Evolutionary conservation across 2,329 filamentous ascomycete species (phyloP).

Genomic region (Daldinia sp.): DNA sequence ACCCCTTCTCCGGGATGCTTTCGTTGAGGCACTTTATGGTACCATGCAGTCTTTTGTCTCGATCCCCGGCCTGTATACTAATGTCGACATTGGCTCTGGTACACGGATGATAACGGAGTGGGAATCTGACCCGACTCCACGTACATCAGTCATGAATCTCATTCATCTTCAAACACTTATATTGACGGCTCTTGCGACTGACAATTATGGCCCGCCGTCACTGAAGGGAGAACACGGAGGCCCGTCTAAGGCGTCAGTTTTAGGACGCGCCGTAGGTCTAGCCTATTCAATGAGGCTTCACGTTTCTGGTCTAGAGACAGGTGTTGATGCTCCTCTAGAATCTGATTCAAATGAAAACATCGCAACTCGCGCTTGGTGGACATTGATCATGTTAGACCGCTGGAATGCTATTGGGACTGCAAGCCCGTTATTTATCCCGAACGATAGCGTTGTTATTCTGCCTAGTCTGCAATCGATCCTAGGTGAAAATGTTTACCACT

Average conservation of each 20-base stretch:
- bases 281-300: slow-evolving; percentile 75
- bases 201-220: slow-evolving; percentile 64
- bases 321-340: slow-evolving; percentile 61
- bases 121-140: slow-evolving; percentile 59
- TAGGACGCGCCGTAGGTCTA: slow-evolving; percentile 74
- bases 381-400: slow-evolving; percentile 76
- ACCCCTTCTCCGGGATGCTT: slow-evolving; percentile 69
- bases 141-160: slow-evolving; percentile 59
- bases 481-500: slow-evolving; percentile 72
- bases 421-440: slow-evolving; percentile 71
- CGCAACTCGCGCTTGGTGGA: slow-evolving; percentile 77
- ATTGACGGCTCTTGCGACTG: slow-evolving; percentile 74
- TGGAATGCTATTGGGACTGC: slow-evolving; percentile 79
- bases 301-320: slow-evolving; percentile 53
- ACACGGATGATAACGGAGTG: slow-evolving; percentile 64
- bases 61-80: slow-evolving; percentile 53
- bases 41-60: slow-evolving; percentile 67
- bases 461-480: slow-evolving; percentile 70
- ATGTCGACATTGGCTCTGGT: slow-evolving; percentile 60
- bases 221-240: slow-evolving; percentile 58
- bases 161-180: slow-evolving; percentile 76
- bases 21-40: slow-evolving; percentile 71
- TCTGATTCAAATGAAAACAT: slow-evolving; percentile 72
- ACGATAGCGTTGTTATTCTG: slow-evolving; percentile 70
- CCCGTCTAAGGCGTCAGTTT: slow-evolving; percentile 64